Evolutionary conservation across 352 stramenopile genomes (phyloP).

Genomic region (Globisporangium okanoganense): DNA sequence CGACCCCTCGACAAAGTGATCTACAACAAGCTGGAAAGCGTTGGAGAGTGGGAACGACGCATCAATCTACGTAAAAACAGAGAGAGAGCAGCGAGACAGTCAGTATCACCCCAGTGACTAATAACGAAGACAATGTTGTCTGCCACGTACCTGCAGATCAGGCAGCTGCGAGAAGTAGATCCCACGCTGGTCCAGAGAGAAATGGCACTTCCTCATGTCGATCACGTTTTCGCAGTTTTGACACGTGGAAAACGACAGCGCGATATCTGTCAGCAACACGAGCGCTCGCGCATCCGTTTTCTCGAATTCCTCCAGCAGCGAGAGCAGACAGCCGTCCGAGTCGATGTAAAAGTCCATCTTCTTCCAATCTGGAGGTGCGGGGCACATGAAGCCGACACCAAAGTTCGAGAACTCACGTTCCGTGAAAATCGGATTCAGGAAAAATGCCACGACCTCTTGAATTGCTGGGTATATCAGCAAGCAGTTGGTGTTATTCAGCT

Average conservation of each 20-base stretch:
- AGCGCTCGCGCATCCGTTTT: constrained; percentile 64
- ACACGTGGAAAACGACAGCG: constrained; percentile 57
- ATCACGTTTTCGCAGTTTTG: constrained; percentile 46
- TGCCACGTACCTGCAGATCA: constrained; percentile 59
- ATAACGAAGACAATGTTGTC: not conserved
- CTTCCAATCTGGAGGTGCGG: constrained; percentile 61
- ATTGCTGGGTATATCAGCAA: constrained; percentile 71
- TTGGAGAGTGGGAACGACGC: constrained; percentile 82
- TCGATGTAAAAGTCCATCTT: constrained; percentile 74
- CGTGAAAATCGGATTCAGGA: constrained; percentile 48
- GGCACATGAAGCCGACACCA: constrained; percentile 64
- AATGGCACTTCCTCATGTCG: constrained; percentile 79
- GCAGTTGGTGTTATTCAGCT: constrained; percentile 76
- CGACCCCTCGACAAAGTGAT: constrained; percentile 75
- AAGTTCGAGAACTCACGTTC: constrained; percentile 48
- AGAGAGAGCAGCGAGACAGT: not conserved
- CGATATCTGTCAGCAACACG: constrained; percentile 69
- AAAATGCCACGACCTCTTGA: constrained; percentile 59
- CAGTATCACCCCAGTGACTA: not conserved
- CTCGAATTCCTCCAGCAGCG: constrained; percentile 79
- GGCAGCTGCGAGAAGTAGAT: constrained; percentile 86
- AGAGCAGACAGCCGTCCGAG: constrained; percentile 69
- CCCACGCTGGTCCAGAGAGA: constrained; percentile 74
- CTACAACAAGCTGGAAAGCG: constrained; percentile 75
- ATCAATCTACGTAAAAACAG: constrained; percentile 50